A percentile compares a stretch with the other conserved stretches of the same genome.
phyloP scores from a whole-genome alignment of 495 filamentous ascomycete species.

The Sordaria brevicollis region DNA sequence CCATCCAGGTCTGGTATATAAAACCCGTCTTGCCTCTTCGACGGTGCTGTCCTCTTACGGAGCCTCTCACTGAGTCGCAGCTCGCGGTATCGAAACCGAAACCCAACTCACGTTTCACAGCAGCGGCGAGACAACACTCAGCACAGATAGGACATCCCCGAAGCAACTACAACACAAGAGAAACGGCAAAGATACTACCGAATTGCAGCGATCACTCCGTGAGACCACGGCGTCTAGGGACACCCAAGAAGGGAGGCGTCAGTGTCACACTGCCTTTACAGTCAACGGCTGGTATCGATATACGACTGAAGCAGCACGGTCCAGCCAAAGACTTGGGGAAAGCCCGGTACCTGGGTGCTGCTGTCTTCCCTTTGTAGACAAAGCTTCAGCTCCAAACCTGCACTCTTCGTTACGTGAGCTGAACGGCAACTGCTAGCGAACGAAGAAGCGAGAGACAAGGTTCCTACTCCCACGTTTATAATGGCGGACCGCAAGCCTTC shows the following conservation, averaged over 20 bases:
- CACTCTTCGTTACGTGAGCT: background rate
- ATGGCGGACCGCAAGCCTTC: constrained; percentile 24
- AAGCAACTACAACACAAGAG: background rate
- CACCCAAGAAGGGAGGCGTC: background rate
- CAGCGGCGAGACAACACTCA: background rate
- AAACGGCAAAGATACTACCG: background rate
- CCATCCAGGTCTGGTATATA: background rate
- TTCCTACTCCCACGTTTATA: background rate
- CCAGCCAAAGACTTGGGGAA: background rate
- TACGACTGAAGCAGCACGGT: background rate
- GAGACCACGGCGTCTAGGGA: background rate
- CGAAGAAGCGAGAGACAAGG: background rate
- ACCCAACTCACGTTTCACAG: background rate
- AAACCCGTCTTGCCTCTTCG: background rate
- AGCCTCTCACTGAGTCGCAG: background rate
- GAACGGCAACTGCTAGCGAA: background rate
- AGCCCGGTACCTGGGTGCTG: background rate
- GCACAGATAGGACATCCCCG: background rate
- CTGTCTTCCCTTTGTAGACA: background rate
- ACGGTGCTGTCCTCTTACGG: background rate
- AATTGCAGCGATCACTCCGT: background rate
- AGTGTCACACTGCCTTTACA: background rate
- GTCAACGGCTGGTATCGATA: background rate
- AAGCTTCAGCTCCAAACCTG: background rate
- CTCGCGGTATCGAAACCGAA: background rate